Conservation (phyloP, 2,329 filamentous ascomycete genomes). For the Fusarium dimerum region DNA sequence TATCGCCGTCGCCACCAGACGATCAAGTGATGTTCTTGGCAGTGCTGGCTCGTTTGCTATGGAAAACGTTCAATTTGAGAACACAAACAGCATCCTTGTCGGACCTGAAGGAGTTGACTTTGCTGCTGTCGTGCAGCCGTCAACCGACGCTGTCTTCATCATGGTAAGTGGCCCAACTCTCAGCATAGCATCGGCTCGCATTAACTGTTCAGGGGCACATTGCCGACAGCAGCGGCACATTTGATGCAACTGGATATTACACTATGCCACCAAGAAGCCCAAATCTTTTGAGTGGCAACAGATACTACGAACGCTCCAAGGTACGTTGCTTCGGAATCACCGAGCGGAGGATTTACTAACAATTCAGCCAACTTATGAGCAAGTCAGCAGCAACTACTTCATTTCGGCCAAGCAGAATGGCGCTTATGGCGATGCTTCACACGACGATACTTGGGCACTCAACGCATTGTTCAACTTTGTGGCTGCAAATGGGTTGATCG, state of each 20-base stretch:
- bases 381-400: slow-evolving; percentile 59
- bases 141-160: slow-evolving; percentile 21
- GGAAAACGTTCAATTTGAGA: slow-evolving; percentile 47
- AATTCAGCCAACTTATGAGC: slow-evolving; percentile 68
- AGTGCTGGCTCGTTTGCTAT: slow-evolving; percentile 47
- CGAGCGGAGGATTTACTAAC: not conserved
- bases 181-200: not conserved
- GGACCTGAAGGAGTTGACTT: slow-evolving; percentile 21
- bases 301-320: slow-evolving; percentile 73
- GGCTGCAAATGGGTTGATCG: slow-evolving; percentile 55
- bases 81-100: slow-evolving; percentile 33
- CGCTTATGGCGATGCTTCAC: slow-evolving; percentile 64
- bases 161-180: slow-evolving; percentile 20
- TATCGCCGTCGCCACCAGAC: slow-evolving; percentile 67
- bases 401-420: slow-evolving; percentile 61
- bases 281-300: slow-evolving; percentile 51
- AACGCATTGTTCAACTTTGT: slow-evolving; percentile 52
- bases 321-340: slow-evolving; percentile 4
- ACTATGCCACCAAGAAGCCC: slow-evolving; percentile 16
- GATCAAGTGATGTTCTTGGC: slow-evolving; percentile 34
- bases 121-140: slow-evolving; percentile 10
- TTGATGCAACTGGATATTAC: slow-evolving; percentile 25
- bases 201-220: slow-evolving; percentile 28
- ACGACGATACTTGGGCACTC: slow-evolving; percentile 73
- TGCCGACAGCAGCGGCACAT: slow-evolving; percentile 21